phyloP scores from a whole-genome alignment of 768 basidiomycete species.

The Tricholoma bakamatsutake region DNA sequence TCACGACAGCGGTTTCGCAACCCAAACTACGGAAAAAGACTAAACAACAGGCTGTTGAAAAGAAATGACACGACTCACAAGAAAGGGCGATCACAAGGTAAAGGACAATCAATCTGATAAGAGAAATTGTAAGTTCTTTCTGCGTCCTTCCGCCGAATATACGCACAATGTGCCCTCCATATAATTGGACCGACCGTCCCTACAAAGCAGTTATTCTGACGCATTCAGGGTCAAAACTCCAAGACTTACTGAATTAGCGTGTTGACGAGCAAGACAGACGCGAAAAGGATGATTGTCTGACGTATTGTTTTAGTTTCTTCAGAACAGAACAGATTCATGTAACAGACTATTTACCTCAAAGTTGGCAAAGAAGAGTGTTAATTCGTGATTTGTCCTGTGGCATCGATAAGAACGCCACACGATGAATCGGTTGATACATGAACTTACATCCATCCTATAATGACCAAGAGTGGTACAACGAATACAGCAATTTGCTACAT shows the following conservation, averaged over 20 bases:
- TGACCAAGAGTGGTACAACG: slow-evolving; percentile 82
- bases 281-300: slow-evolving; percentile 79
- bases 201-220: slow-evolving; percentile 14
- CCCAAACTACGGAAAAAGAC: slow-evolving; percentile 24
- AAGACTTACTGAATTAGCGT: slow-evolving; percentile 62
- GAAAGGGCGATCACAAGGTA: slow-evolving; percentile 80
- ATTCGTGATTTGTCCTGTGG: slow-evolving; percentile 54
- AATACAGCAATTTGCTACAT: slow-evolving; percentile 78
- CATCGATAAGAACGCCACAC: not conserved
- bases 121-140: slow-evolving; percentile 31
- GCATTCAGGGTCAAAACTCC: not conserved
- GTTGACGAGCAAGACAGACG: slow-evolving; percentile 84
- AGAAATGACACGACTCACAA: slow-evolving; percentile 39
- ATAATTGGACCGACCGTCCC: slow-evolving; percentile 85
- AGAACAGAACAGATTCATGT: not conserved
- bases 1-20: slow-evolving; percentile 14
- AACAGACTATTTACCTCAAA: slow-evolving; percentile 54
- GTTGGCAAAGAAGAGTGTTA: slow-evolving; percentile 80
- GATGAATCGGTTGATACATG: slow-evolving; percentile 5
- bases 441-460: slow-evolving; percentile 81
- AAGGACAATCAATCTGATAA: slow-evolving; percentile 49
- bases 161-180: slow-evolving; percentile 83
- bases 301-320: not conserved
- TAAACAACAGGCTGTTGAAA: not conserved
- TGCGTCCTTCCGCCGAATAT: slow-evolving; percentile 10